Evolutionary conservation across 805 yeast species (phyloP), one percentile per base, ranked within the genome.

Genomic region (Cyberlindnera mycetangii): DNA sequence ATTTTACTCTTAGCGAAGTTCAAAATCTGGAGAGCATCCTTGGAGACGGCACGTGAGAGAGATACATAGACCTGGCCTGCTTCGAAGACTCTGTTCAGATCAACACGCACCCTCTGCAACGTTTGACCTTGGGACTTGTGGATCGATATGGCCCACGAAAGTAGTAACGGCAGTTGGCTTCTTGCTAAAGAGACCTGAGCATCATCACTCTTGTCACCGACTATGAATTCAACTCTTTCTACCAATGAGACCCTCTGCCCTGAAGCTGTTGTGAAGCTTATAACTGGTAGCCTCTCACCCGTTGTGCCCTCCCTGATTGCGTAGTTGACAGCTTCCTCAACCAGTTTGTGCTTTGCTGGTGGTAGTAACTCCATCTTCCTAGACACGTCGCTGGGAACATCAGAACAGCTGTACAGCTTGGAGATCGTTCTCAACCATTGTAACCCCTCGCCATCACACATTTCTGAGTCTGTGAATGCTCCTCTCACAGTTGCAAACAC

Each of bases 101-200:
- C 90, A 11, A 86, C 88, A 50, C 76, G 78, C 3, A 86, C 81
- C 49, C 87, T 63, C 33, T 77, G 80, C 36, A 86, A 72, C 0
- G 95, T 85, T 65, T 86, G 95, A 3, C 95, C 95, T 60, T 86
- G 95, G 0, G 93, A 79, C 60, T 86, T 86, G 59, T 86, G 95
- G 40, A 86, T 86, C 0, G 93, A 86, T 53, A 86, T 62, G 0
- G 95, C 89, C 93, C 93, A 86, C 19, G 93, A 81, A 30, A 86
- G 65, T 45, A 84, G 68, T 24, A 86, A 66, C 1, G 95, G 95
- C 3, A 85, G 53, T 58, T 86, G 95, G 0, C 2, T 18, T 8
- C 18, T 51, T 53, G 3, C 55, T n/a, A n/a, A n/a, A n/a, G n/a
- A n/a, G 12, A 25, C 5, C n/a, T 5, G 7, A 25, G 4, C n/a